Evolutionary conservation across 2,329 filamentous ascomycete species (phyloP), one percentile per base, ranked within the genome.

Genomic region (Knoxdaviesia capensis): DNA sequence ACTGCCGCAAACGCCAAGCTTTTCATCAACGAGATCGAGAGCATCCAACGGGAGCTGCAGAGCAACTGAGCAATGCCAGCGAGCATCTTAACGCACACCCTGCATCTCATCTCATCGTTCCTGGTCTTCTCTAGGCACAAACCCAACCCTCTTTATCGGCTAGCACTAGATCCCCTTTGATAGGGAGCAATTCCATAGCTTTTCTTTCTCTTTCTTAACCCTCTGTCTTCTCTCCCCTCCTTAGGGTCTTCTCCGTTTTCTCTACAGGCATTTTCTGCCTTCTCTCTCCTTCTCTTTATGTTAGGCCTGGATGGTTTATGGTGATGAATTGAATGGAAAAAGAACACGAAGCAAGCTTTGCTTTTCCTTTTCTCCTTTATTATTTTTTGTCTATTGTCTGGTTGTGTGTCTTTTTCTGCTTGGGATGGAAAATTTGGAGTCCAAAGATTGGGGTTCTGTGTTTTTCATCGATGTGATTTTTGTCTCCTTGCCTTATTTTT

Each of bases 31-130:
- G 65, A 69, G 45, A 59, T 72, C 32, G 54, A 59, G 39, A 56
- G 61, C 47, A 59, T 73, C 39, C 67, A 72, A 51, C 62, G 58
- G 46, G 67, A 71, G 51, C 59, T 73, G 33, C 61, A 60, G 48
- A 57, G 52, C 45, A 56, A 54, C 45, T 62, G 44, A 56, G 47
- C 41, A 41, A 35, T 32, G 40, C 30, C 3, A 20, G 20, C 20
- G 3, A 20, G 20, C 20, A 20, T 20, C 20, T 20, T 3, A 20
- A 2, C 3, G 20, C 20, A 20, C 20, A 20, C 20, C 20, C 2
- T 20, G 20, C 20, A 20, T 20, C 2, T 20, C 20, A 20, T 20
- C 20, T 20, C 20, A 20, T 20, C 20, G 2, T 20, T 20, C 20
- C 20, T 20, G 20, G 20, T 20, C 20, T 20, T 20, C 20, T 20